A percentile compares a stretch with the other conserved stretches of the same genome.
These are phyloP conservation scores for Leccinum subgranulosum DNA, from an alignment of 768 basidiomycete genomes.

Conservation along the genomic window DNA sequence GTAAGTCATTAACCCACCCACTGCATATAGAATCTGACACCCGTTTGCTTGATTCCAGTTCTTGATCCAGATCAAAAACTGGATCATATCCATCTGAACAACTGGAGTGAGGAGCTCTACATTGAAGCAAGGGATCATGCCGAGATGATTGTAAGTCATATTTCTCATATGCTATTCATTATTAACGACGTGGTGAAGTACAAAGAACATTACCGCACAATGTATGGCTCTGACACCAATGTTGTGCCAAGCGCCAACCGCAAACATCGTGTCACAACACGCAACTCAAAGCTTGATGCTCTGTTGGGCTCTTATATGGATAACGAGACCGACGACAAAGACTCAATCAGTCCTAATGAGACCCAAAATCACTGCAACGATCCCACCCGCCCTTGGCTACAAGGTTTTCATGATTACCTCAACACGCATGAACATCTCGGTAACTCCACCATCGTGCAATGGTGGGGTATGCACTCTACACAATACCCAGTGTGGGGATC, in stretches of 20 bases:
- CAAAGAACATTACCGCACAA: background rate
- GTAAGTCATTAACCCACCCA: background rate
- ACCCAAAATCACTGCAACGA: background rate
- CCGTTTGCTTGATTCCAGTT: background rate
- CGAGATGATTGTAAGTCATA: background rate
- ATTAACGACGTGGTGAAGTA: background rate
- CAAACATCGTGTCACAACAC: background rate
- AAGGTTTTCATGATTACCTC: background rate
- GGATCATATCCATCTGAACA: background rate
- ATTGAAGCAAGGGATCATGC: background rate
- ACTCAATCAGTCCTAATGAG: background rate
- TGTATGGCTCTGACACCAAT: background rate
- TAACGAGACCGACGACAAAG: background rate
- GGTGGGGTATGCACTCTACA: background rate
- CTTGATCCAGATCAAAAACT: background rate
- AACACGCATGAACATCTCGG: background rate
- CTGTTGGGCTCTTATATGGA: background rate
- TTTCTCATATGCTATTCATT: background rate
- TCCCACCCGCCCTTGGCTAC: background rate
- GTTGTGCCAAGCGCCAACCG: background rate
- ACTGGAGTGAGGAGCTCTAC: background rate
- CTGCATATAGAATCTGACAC: background rate
- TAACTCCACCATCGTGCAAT: background rate
- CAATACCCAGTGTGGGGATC: background rate
- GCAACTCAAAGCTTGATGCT: background rate